Base-by-base conservation (phyloP, 768 basidiomycete genomes). In the Inosperma sp. region DNA sequence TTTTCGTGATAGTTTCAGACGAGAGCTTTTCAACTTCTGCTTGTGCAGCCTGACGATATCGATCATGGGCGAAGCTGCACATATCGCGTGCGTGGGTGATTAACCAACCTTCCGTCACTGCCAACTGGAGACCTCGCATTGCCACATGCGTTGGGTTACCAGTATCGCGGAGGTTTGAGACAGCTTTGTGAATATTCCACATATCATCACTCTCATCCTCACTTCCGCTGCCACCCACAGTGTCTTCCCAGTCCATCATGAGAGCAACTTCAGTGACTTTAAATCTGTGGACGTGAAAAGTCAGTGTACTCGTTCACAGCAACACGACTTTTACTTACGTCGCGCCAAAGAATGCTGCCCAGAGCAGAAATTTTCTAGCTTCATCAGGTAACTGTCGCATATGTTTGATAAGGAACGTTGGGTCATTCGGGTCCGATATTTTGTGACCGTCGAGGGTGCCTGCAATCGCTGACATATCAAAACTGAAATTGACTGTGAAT, bases 231-330 rank as follows among this genome's bases (percentile, higher is more conserved):
- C 75, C 77, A 2, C 70, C 73, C 51, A 70, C 79, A 6, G 78
- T 76, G 53, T 82, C 80, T 63, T 86, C 84, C 74, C 81, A 82
- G 58, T 88, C 84, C 74, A 87, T 81, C 72, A 87, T 81, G 33
- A 81, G 67, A 4, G 82, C 79, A 26, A 87, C 80, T 60, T 88
- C 86, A 0, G 82, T 83, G 3, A 84, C 78, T 65, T 83, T 86
- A 68, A 86, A 87, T 1, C 84, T 86, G 56, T 8, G 16, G 44
- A 8, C 2, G 29, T 34, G 16, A 49, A 17, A 29, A 10, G 41
- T 47, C 13, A 47, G 26, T 7, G 36, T 31, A 27, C 12, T 16
- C 35, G 30, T 39, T 8, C 12, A 37, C 5, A n/a, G 4, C 12
- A 37, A 10, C 27, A n/a, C 4, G 13, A 42, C 4, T 42, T 12